Evolutionary conservation across 192 early-diverging fungal species (phyloP), one percentile per base, ranked within the genome.

Genomic region (Polychytrium aggregatum): DNA sequence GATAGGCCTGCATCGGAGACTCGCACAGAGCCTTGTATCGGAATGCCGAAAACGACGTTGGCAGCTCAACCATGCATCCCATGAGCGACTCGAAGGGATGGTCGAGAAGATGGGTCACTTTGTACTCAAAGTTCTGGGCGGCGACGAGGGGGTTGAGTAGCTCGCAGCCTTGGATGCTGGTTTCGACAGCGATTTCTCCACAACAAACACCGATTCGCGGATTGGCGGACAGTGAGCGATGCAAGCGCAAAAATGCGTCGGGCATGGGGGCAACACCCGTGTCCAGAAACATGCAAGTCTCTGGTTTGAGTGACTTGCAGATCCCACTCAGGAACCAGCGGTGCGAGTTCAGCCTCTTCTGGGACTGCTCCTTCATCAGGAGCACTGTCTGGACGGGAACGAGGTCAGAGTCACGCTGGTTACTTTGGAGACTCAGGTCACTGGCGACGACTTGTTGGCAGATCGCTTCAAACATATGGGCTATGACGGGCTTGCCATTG

Each of bases 121-220:
- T 96, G 79, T 96, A 96, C 75, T 96, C 92, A 71, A 96, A 96
- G 57, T 95, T 96, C 67, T 96, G 92, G 3, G 86, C 82, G 2
- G 92, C 92, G 0, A 96, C 87, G 34, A 96, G 62, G 18, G 90
- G 90, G 51, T 92, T 93, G 34, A 85, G 45, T 22, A 88, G 65
- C 37, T 82, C 79, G 38, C 49, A 53, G 60, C 86, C 81, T 28
- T 68, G 81, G 30, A 72, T 76, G 51, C 90, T 90, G 38, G 87
- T 61, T 46, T 88, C 83, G 33, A 85, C 84, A 46, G 80, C 81
- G 56, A 96, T 92, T 64, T 96, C 92, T 30, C 92, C 92, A 52
- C 92, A 96, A 6, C 91, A 91, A 22, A 91, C 92, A 39, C 83
- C 92, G 22, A 96, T 77, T 17, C 74, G 59, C 28, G 77, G 73